Percentiles rank a stretch among this genome's conserved stretches.
Conservation (phyloP, 305 asterid genomes). For the Plantago rigida region DNA sequence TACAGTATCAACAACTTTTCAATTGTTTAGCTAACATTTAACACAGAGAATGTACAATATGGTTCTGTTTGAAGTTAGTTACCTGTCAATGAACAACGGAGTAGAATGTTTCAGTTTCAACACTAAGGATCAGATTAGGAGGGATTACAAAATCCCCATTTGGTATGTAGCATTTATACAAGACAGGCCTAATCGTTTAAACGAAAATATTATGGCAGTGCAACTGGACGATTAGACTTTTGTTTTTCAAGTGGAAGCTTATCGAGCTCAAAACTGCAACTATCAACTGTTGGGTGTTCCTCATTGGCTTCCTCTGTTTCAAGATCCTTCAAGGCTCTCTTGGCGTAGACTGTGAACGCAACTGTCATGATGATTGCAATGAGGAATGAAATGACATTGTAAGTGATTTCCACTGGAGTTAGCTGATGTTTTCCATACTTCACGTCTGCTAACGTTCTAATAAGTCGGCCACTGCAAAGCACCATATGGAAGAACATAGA, state of each 20-base stretch:
- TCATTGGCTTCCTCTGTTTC: constrained; percentile 29
- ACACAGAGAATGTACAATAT: constrained; percentile 7
- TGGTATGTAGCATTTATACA: constrained; percentile 30
- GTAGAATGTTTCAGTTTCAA: too few species aligned
- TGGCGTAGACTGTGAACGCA: constrained; percentile 56
- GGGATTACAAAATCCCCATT: background rate
- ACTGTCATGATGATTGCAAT: constrained; percentile 50
- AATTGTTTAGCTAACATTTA: background rate
- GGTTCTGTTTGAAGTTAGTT: background rate
- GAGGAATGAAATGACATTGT: constrained; percentile 47
- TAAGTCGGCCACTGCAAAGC: constrained; percentile 58
- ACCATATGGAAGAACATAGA: background rate
- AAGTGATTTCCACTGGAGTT: constrained; percentile 50
- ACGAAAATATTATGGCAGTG: constrained; percentile 16
- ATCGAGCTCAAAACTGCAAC: constrained; percentile 33
- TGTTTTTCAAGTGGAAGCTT: constrained; percentile 40
- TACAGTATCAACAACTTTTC: background rate
- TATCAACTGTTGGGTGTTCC: constrained; percentile 22
- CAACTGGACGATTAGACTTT: constrained; percentile 27
- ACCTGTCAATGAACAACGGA: background rate
- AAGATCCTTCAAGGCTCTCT: constrained; percentile 45
- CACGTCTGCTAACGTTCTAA: constrained; percentile 66
- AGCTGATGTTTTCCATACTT: constrained; percentile 47
- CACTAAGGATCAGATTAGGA: background rate
- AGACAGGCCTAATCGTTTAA: constrained; percentile 14